Evolutionary conservation across 2,329 filamentous ascomycete species (phyloP), one percentile per base, ranked within the genome.

Genomic region (Hyphodiscus sp.): DNA sequence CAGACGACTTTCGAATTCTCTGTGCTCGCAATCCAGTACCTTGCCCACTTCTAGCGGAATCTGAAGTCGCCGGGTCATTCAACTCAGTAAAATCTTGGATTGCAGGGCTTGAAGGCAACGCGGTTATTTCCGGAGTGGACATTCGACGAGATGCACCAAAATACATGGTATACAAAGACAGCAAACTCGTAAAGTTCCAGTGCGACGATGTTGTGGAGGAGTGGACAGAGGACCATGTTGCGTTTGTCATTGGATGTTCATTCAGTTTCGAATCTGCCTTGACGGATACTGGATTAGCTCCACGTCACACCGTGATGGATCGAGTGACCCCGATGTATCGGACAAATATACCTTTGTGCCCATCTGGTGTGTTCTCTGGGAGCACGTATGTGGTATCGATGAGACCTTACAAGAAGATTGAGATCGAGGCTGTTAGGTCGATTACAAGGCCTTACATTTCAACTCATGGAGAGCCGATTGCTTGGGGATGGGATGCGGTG

Each of bases 381-480:
- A 71, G 70, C 0, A 79, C 74, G 0, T 81, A 76, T 55, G 79
- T 86, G 2, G 82, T 86, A 0, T 84, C 79, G 0, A 86, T 86
- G 83, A 71, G 83, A 42, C 74, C 79, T 1, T 86, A 85, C 64
- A 70, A 63, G 20, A 61, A 57, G 0, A 62, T 69, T 2, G 75
- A 82, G 7, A 64, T 87, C 2, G 74, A 78, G 20, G 65, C 51
- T 15, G 79, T 86, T 1, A 70, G 82, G 13, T 68, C 71, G 3
- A 74, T 85, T 29, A 85, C 82, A 0, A 68, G 79, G 15, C 69
- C 69, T 9, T 86, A 78, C 65, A 65, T 71, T 9, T 69, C 73
- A 1, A 83, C 81, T 2, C 83, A 86, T 60, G 83, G 83, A 2
- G 83, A 86, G 68, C 81, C 81, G 1, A 70, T 86, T 15, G 81